Percentiles rank a stretch among this genome's conserved stretches.
Evolutionary conservation across 1,139 yeast genomes (phyloP).

Genomic region (Yamadazyma diddensiae): DNA sequence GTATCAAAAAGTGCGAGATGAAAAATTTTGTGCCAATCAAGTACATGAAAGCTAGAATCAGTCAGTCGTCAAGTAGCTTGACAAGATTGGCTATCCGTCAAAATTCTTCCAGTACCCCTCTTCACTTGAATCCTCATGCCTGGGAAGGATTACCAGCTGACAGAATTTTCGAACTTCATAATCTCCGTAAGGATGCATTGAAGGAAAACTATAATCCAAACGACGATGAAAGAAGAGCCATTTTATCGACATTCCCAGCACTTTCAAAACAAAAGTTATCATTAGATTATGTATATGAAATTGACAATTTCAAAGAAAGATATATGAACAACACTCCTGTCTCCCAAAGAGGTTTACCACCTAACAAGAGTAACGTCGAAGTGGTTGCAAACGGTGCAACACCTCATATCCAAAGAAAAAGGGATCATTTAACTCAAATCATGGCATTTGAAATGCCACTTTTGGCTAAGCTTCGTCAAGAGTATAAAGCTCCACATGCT

Average conservation of each 20-base stretch:
- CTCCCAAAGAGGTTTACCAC: slow-evolving; percentile 38
- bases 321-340: slow-evolving; percentile 45
- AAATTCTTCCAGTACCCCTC: slow-evolving; percentile 13
- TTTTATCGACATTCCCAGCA: slow-evolving; percentile 40
- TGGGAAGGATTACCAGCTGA: slow-evolving; percentile 71
- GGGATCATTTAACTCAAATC: slow-evolving; percentile 60
- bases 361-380: slow-evolving; percentile 36
- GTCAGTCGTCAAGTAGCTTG: slow-evolving; percentile 1
- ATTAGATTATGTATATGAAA: slow-evolving; percentile 42
- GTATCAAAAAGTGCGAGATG: slow-evolving; percentile 5
- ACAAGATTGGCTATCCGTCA: slow-evolving; percentile 8
- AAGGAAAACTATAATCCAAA: slow-evolving; percentile 59
- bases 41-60: slow-evolving; percentile 1
- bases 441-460: slow-evolving; percentile 93
- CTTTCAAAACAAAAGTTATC: slow-evolving; percentile 33
- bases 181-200: slow-evolving; percentile 52
- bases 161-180: slow-evolving; percentile 57
- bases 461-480: slow-evolving; percentile 69
- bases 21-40: slow-evolving; percentile 4
- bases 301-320: slow-evolving; percentile 46
- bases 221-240: slow-evolving; percentile 46
- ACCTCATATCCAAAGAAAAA: slow-evolving; percentile 36
- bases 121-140: slow-evolving; percentile 55
- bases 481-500: slow-evolving; percentile 45
- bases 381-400: slow-evolving; percentile 37